Evolutionary conservation across 441 rosid species (phyloP).

Genomic region (Pelargonium myrrhifolium): DNA sequence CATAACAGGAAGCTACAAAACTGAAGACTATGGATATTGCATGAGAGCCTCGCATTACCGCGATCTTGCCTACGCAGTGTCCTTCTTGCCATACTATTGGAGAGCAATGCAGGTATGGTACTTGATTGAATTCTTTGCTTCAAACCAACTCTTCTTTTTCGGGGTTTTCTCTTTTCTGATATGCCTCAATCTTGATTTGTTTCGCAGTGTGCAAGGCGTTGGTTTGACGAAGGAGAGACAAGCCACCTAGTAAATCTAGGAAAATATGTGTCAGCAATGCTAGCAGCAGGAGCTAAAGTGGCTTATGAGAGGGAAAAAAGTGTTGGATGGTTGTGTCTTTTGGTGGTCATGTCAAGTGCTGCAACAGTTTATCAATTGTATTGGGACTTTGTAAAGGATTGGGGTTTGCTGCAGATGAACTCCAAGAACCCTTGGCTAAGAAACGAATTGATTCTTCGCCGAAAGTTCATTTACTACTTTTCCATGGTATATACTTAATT

Average conservation of each 20-base stretch:
- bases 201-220: conserved; percentile 86
- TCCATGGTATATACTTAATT: conserved; percentile 56
- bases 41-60: conserved; percentile 61
- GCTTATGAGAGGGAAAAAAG: conserved; percentile 56
- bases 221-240: conserved; percentile 89
- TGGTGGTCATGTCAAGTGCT: conserved; percentile 71
- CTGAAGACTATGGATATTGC: conserved; percentile 83
- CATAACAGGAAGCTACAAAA: conserved; percentile 84
- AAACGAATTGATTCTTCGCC: conserved; percentile 87
- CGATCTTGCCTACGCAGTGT: conserved; percentile 88
- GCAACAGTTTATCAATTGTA: conserved; percentile 94
- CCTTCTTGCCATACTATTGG: conserved; percentile 96
- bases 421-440: conserved; percentile 95
- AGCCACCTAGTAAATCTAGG: conserved; percentile 82
- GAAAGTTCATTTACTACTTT: conserved; percentile 76
- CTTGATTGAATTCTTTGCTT: too few relatives aligned
- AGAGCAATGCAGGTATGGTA: conserved; percentile 92
- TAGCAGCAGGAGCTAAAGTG: conserved; percentile 94
- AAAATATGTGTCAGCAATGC: conserved; percentile 98
- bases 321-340: conserved; percentile 64
- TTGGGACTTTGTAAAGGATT: conserved; percentile 96
- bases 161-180: too few relatives aligned
- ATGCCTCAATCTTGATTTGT: neutral
- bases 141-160: too few relatives aligned
- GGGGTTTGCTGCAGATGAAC: conserved; percentile 91